Conservation (phyloP, 1,284 basidiomycete genomes). For the Omphalotus olearius region DNA sequence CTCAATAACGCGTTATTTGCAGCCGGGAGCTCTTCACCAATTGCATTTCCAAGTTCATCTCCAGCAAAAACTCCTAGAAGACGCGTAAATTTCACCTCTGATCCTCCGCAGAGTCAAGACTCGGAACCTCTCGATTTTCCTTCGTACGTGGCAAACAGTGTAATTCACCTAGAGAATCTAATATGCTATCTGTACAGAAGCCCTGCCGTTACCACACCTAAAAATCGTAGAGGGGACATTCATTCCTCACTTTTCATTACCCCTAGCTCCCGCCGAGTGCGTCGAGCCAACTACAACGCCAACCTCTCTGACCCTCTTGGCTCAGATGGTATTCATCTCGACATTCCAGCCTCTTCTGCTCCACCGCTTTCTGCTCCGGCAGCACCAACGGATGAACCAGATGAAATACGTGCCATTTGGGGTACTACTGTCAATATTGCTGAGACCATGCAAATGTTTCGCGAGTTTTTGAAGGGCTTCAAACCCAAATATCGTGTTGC, state of each 20-base stretch:
- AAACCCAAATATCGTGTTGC: constrained; percentile 88
- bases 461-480: constrained; percentile 87
- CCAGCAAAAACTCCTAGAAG: constrained; percentile 45
- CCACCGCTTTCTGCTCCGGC: constrained; percentile 62
- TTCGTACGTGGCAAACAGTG: constrained; percentile 34
- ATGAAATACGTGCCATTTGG: constrained; percentile 91
- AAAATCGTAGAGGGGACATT: constrained; percentile 77
- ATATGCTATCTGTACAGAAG: constrained; percentile 24
- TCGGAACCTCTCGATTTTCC: constrained; percentile 65
- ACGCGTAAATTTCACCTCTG: constrained; percentile 24
- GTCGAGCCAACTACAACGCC: constrained; percentile 9
- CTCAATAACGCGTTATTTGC: constrained; percentile 11
- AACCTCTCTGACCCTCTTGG: constrained; percentile 34
- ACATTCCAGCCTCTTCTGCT: constrained; percentile 60
- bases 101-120: constrained; percentile 24
- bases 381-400: constrained; percentile 58
- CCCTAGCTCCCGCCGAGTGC: constrained; percentile 43
- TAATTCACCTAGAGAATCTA: not conserved
- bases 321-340: constrained; percentile 54
- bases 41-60: constrained; percentile 47
- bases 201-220: constrained; percentile 46
- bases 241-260: constrained; percentile 71
- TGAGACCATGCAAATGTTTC: constrained; percentile 89
- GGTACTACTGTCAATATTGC: constrained; percentile 91
- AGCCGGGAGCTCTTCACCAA: constrained; percentile 50